These are phyloP conservation scores for Oryza glumipatula DNA, from an alignment of 176 grass and related monocot genomes.

Conservation along the genomic window DNA sequence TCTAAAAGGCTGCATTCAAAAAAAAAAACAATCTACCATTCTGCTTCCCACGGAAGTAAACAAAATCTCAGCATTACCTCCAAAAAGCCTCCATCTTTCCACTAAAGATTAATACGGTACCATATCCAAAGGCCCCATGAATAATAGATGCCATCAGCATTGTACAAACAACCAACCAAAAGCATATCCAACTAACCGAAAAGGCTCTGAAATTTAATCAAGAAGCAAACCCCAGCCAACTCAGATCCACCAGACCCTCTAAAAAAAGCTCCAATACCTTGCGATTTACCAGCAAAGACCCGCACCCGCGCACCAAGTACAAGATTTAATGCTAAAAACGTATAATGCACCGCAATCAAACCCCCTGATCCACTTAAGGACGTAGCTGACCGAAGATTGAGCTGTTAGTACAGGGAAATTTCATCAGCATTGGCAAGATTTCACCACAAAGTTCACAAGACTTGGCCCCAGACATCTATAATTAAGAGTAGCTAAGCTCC, in stretches of 20 bases:
- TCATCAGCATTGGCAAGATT: not conserved
- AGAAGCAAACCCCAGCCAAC: conserved; percentile 30
- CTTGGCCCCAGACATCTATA: not conserved
- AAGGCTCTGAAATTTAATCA: conserved; percentile 36
- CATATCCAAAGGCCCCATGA: conserved; percentile 2
- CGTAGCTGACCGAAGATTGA: not conserved
- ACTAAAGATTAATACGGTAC: conserved; percentile 1
- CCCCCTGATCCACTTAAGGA: not conserved
- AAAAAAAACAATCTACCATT: not conserved
- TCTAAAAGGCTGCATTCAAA: conserved; percentile 15
- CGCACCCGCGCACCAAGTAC: not conserved
- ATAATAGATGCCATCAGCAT: conserved; percentile 30
- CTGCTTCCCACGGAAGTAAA: conserved; percentile 6
- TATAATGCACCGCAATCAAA: not conserved
- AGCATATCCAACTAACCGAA: conserved; percentile 30
- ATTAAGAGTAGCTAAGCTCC: not conserved
- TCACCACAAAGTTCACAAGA: not conserved
- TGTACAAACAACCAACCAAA: conserved; percentile 49
- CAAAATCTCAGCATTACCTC: conserved; percentile 1
- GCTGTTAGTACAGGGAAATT: not conserved
- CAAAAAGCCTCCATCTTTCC: conserved; percentile 20
- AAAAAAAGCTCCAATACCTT: not conserved
- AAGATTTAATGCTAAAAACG: conserved; percentile 11
- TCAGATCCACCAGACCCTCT: conserved; percentile 35
- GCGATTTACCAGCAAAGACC: not conserved